phyloP scores from a whole-genome alignment of 2,329 filamentous ascomycete genomes.

The Diaporthe australafricana region DNA sequence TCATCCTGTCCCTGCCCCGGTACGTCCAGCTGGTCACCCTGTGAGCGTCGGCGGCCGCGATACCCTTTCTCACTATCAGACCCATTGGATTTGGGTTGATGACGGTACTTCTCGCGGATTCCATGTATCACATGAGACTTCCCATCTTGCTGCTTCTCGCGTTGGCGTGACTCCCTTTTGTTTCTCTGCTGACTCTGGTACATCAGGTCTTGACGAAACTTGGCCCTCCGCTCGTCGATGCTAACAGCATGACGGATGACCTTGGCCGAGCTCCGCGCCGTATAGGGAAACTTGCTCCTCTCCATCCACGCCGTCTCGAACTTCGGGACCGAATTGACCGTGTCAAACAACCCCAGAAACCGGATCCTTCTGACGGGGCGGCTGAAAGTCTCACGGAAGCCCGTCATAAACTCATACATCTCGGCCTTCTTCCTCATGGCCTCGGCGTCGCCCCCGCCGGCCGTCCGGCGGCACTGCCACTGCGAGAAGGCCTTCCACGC shows the following conservation, averaged over 20 bases:
- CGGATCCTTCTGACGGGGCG: conserved; percentile 78
- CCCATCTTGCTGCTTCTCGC: neutral
- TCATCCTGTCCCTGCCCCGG: conserved; percentile 13
- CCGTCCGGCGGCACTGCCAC: conserved; percentile 72
- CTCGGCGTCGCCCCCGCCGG: conserved; percentile 55
- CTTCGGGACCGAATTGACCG: conserved; percentile 81
- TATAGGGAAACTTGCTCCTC: conserved; percentile 80
- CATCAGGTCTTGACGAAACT: conserved; percentile 78
- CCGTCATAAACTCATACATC: conserved; percentile 81
- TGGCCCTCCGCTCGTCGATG: conserved; percentile 77
- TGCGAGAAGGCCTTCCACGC: conserved; percentile 85
- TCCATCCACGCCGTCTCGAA: conserved; percentile 85
- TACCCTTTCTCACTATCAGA: neutral
- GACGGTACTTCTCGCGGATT: conserved; percentile 52
- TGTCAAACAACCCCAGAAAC: conserved; percentile 85
- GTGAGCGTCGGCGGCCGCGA: conserved; percentile 35
- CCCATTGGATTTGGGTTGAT: conserved; percentile 5
- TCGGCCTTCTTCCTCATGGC: conserved; percentile 62
- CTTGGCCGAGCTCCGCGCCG: conserved; percentile 66
- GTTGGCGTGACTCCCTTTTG: conserved; percentile 38
- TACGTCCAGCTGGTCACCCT: conserved; percentile 20
- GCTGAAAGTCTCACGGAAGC: conserved; percentile 84
- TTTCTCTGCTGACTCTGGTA: conserved; percentile 57
- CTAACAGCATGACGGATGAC: conserved; percentile 77
- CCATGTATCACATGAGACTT: conserved; percentile 41